Conservation (phyloP, 208 protist species). For the Novymonas esmeraldas region DNA sequence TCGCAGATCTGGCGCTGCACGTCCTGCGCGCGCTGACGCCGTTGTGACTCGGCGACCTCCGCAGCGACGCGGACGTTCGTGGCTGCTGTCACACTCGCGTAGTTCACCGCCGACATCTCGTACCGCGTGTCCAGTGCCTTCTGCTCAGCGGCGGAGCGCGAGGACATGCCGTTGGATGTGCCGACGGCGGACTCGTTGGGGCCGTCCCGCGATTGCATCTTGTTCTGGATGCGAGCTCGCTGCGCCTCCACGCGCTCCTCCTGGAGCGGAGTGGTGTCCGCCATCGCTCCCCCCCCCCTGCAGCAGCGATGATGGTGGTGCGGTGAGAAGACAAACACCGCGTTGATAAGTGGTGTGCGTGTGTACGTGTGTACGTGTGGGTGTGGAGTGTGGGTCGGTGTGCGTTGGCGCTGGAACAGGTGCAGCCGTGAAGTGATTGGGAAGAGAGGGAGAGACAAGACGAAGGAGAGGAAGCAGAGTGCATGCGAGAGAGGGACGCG, state of each 20-base stretch:
- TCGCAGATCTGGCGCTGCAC: conserved; percentile 44
- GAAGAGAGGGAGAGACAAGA: not conserved
- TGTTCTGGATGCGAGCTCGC: conserved; percentile 44
- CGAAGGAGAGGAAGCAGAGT: not conserved
- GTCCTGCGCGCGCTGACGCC: conserved; percentile 52
- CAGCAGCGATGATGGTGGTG: too few relatives aligned
- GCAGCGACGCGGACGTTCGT: conserved; percentile 63
- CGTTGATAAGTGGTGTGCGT: not conserved
- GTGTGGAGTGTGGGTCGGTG: too few relatives aligned
- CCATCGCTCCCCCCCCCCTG: too few relatives aligned
- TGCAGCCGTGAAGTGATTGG: not conserved
- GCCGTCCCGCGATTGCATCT: conserved; percentile 8
- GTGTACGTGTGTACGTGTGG: not conserved
- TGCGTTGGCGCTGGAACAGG: not conserved
- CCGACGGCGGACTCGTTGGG: conserved; percentile 7
- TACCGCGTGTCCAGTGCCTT: conserved; percentile 47
- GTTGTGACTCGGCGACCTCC: conserved; percentile 70
- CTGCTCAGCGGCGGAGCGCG: conserved; percentile 36
- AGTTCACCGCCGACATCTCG: conserved; percentile 49
- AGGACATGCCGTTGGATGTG: not conserved
- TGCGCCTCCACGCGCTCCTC: conserved; percentile 68
- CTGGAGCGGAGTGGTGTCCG: conserved; percentile 29
- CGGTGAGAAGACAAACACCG: too few relatives aligned
- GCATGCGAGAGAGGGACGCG: not conserved
- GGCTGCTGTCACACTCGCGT: conserved; percentile 50